Percentiles rank a stretch among this genome's conserved stretches.
These are phyloP conservation scores for Leccinellum albellum DNA, from an alignment of 768 basidiomycete species.

Conservation along the genomic window DNA sequence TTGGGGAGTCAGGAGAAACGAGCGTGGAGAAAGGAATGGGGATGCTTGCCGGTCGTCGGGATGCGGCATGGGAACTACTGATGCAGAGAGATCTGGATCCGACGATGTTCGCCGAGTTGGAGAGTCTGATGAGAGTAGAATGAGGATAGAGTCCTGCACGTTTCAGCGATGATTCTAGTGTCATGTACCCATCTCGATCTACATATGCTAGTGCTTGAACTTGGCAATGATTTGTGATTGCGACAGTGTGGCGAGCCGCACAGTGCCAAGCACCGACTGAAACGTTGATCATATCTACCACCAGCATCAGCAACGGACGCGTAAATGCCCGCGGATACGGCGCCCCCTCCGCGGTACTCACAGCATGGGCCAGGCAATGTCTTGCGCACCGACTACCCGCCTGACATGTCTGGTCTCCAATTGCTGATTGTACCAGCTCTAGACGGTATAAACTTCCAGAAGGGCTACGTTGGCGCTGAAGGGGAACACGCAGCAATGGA, in stretches of 20 bases:
- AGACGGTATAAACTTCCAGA: constrained; percentile 76
- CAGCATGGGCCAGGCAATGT: constrained; percentile 37
- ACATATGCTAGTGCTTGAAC: not conserved
- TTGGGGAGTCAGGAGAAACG: constrained; percentile 66
- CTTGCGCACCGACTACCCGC: constrained; percentile 14
- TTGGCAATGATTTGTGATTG: not conserved
- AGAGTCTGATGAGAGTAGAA: constrained; percentile 71
- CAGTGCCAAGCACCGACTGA: not conserved
- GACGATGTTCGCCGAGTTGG: constrained; percentile 72
- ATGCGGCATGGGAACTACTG: constrained; percentile 67
- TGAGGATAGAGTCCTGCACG: constrained; percentile 27
- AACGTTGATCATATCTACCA: constrained; percentile 1
- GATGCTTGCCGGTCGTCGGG: constrained; percentile 67
- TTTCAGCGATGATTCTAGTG: constrained; percentile 6
- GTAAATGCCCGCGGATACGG: constrained; percentile 36
- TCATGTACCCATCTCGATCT: constrained; percentile 2
- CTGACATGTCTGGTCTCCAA: constrained; percentile 44
- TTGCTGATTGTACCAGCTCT: constrained; percentile 71
- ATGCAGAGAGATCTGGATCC: constrained; percentile 71
- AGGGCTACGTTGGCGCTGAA: constrained; percentile 80
- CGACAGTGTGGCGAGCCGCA: constrained; percentile 11
- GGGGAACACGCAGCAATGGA: constrained; percentile 80
- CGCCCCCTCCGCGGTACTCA: constrained; percentile 61
- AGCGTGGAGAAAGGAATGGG: constrained; percentile 70
- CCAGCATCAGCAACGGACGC: constrained; percentile 1